These are phyloP conservation scores for Lumnitzera racemosa DNA, from an alignment of 345 rosid species.

Conservation along the genomic window DNA sequence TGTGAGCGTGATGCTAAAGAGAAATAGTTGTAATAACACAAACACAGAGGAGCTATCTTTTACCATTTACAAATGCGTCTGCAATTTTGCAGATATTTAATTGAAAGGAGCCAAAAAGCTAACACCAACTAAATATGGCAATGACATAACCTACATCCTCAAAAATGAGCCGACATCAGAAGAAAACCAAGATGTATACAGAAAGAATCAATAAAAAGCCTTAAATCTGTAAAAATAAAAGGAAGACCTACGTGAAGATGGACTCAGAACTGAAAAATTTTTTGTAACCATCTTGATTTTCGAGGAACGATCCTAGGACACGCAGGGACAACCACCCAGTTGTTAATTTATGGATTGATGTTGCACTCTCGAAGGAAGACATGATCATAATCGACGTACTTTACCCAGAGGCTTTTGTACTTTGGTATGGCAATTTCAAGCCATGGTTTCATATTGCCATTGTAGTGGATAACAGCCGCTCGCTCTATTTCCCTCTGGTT, in stretches of 20 bases:
- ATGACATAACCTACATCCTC: neutral
- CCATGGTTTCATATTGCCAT: constrained; percentile 55
- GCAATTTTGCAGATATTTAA: constrained; percentile 1
- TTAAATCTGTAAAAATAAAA: constrained; percentile 2
- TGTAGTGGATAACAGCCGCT: constrained; percentile 45
- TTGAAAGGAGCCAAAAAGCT: neutral
- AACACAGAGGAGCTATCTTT: constrained; percentile 5
- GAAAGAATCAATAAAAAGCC: constrained; percentile 16
- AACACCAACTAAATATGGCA: constrained; percentile 3
- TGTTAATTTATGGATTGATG: constrained; percentile 27
- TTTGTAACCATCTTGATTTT: constrained; percentile 2
- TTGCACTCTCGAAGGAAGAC: constrained; percentile 41
- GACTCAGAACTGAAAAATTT: constrained; percentile 20
- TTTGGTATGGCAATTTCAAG: constrained; percentile 44
- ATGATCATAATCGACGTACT: constrained; percentile 36
- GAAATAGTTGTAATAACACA: neutral
- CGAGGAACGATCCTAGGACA: neutral
- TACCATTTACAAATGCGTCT: constrained; percentile 15
- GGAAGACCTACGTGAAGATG: constrained; percentile 4
- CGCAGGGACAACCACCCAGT: neutral
- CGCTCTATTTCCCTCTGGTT: constrained; percentile 35
- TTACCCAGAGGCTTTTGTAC: constrained; percentile 35
- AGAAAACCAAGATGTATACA: constrained; percentile 16
- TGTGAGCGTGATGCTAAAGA: neutral
- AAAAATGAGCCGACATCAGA: constrained; percentile 7